Percentiles rank a stretch among this genome's conserved stretches.
Evolutionary conservation across 2,329 filamentous ascomycete genomes (phyloP).

Genomic region (Colletotrichum chlorophyti): DNA sequence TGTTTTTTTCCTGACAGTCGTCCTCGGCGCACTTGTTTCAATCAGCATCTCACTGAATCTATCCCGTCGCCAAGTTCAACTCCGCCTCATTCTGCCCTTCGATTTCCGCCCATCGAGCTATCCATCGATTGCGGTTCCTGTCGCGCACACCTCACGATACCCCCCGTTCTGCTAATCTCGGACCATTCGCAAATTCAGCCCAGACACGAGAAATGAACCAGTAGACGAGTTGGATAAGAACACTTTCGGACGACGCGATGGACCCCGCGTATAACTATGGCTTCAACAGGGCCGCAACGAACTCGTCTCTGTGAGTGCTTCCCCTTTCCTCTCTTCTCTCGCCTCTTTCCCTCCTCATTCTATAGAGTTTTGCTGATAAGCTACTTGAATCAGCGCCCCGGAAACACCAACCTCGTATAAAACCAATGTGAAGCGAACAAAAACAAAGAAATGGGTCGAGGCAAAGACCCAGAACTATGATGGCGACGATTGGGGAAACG

Average conservation of each 20-base stretch:
- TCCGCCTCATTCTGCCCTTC: no score
- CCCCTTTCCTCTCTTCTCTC: not conserved
- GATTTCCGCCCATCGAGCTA: slow-evolving; percentile 6
- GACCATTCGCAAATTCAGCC: not conserved
- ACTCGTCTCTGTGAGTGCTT: slow-evolving; percentile 23
- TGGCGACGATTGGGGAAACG: slow-evolving; percentile 90
- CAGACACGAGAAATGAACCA: slow-evolving; percentile 7
- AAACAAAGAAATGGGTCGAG: slow-evolving; percentile 95
- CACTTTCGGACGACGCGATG: slow-evolving; percentile 18
- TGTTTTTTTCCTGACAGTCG: no score
- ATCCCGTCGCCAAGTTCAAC: no score
- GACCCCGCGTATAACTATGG: slow-evolving; percentile 24
- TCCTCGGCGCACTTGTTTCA: not conserved
- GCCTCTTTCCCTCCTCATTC: not conserved
- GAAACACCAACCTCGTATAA: slow-evolving; percentile 61
- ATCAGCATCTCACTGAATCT: no score
- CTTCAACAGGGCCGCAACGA: slow-evolving; percentile 21
- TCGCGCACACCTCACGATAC: slow-evolving; percentile 4
- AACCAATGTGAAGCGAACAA: slow-evolving; percentile 85
- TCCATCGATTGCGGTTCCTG: not conserved
- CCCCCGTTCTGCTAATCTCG: not conserved
- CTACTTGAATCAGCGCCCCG: slow-evolving; percentile 21
- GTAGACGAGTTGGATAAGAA: slow-evolving; percentile 4
- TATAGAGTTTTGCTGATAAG: not conserved
- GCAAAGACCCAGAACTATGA: slow-evolving; percentile 88